Conservation (phyloP, 2,329 filamentous ascomycete genomes). For the Cercospora sp. region DNA sequence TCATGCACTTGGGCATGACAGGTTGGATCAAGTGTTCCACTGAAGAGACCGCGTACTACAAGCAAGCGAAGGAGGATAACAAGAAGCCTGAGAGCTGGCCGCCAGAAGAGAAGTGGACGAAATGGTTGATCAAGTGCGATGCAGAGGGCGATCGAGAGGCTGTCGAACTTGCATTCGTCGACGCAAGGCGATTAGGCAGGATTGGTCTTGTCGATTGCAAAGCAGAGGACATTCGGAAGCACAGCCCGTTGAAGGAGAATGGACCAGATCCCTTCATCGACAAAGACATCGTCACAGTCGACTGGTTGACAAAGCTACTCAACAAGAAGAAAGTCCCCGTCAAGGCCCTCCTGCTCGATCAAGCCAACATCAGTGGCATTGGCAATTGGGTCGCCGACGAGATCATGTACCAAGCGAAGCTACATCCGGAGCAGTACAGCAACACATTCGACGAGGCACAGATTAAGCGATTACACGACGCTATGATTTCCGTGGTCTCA, state of each 20-base stretch:
- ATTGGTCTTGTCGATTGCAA: conserved; percentile 80
- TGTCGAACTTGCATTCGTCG: conserved; percentile 75
- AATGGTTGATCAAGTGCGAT: conserved; percentile 70
- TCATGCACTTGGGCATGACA: conserved; percentile 55
- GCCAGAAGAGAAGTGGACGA: conserved; percentile 83
- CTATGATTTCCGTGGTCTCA: conserved; percentile 76
- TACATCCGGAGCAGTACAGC: conserved; percentile 92
- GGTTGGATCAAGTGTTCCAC: conserved; percentile 88
- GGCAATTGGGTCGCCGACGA: conserved; percentile 99
- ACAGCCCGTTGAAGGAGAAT: conserved; percentile 82
- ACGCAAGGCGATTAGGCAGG: conserved; percentile 74
- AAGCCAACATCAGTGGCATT: conserved; percentile 84
- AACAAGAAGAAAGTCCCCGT: conserved; percentile 77
- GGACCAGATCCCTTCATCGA: conserved; percentile 91
- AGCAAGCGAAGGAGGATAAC: conserved; percentile 54
- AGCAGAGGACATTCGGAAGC: conserved; percentile 70
- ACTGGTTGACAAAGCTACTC: conserved; percentile 73
- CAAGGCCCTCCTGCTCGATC: conserved; percentile 85
- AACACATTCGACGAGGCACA: conserved; percentile 74
- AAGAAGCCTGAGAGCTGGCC: conserved; percentile 68
- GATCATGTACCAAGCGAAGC: conserved; percentile 80
- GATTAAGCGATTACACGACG: conserved; percentile 68
- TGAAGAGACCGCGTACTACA: conserved; percentile 77
- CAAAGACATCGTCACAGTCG: conserved; percentile 70
- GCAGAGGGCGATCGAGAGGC: conserved; percentile 43